These are phyloP conservation scores for Trichoderma sp. DNA, from an alignment of 2,329 filamentous ascomycete species.

Conservation along the genomic window DNA sequence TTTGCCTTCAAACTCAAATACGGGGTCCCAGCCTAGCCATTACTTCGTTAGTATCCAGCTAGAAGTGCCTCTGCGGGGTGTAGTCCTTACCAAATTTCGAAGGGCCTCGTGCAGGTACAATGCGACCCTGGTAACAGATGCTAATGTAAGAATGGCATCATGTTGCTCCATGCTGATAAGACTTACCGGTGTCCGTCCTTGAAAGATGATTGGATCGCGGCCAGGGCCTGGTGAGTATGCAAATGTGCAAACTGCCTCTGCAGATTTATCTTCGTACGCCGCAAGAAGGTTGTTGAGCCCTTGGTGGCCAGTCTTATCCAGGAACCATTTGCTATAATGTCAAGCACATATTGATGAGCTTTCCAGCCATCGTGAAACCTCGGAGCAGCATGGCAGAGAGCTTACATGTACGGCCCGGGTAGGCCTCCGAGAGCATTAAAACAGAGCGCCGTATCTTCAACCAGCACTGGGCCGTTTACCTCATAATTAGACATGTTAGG, in stretches of 20 bases:
- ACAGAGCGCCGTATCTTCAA: constrained; percentile 93
- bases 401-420: constrained; percentile 92
- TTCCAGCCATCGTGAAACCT: neutral
- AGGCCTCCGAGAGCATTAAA: constrained; percentile 89
- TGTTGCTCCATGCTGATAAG: neutral
- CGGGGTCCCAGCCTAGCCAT: constrained; percentile 80
- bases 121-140: constrained; percentile 55
- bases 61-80: neutral
- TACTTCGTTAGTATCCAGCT: neutral
- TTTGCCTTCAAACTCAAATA: constrained; percentile 89
- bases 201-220: constrained; percentile 80
- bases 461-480: constrained; percentile 83
- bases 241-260: constrained; percentile 94
- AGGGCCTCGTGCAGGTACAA: constrained; percentile 80
- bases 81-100: constrained; percentile 69
- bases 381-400: neutral
- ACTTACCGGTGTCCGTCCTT: constrained; percentile 77
- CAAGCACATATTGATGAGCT: neutral
- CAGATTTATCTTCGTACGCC: constrained; percentile 85
- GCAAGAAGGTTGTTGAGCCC: constrained; percentile 88
- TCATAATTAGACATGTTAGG: constrained; percentile 35
- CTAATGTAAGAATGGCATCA: neutral
- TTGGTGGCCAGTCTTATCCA: constrained; percentile 75
- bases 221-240: constrained; percentile 85
- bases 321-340: constrained; percentile 82